Percentiles rank a stretch among this genome's conserved stretches.
Evolutionary conservation across 129 eudicot species (phyloP).

Genomic region (Chrysanthemum seticuspe): DNA sequence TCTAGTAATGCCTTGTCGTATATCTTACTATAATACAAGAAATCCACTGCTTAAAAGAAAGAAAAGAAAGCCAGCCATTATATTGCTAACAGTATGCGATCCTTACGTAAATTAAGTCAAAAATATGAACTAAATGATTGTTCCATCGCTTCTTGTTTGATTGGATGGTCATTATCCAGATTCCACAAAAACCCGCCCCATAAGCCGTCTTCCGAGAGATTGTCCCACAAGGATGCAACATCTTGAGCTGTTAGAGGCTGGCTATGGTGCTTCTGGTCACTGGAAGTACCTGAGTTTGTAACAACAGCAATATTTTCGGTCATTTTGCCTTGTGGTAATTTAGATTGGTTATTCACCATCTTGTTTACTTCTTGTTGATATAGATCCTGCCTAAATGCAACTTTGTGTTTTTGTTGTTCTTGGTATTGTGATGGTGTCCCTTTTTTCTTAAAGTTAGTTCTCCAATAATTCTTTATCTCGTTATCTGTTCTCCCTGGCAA

Average conservation of each 20-base stretch:
- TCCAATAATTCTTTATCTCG: constrained; percentile 70
- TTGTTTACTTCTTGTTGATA: constrained; percentile 12
- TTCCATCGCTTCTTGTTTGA: constrained; percentile 5
- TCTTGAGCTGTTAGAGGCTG: constrained; percentile 19
- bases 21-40: background rate
- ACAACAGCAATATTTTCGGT: background rate
- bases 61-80: too few relatives aligned
- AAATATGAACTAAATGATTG: constrained; percentile 14
- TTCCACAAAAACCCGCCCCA: constrained; percentile 24
- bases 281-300: background rate
- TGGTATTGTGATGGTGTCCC: constrained; percentile 31
- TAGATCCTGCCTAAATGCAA: constrained; percentile 4
- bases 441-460: constrained; percentile 67
- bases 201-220: constrained; percentile 11
- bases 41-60: background rate
- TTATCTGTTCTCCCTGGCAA: constrained; percentile 79
- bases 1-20: background rate
- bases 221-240: constrained; percentile 27
- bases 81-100: too few relatives aligned
- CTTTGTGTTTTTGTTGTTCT: constrained; percentile 24
- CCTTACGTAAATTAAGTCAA: background rate
- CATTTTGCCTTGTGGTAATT: constrained; percentile 1
- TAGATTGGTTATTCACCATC: background rate
- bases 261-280: constrained; percentile 14
- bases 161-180: constrained; percentile 3